Evolutionary conservation across 73 alveolate species (phyloP).

Genomic region (Tetrahymena malaccensis): DNA sequence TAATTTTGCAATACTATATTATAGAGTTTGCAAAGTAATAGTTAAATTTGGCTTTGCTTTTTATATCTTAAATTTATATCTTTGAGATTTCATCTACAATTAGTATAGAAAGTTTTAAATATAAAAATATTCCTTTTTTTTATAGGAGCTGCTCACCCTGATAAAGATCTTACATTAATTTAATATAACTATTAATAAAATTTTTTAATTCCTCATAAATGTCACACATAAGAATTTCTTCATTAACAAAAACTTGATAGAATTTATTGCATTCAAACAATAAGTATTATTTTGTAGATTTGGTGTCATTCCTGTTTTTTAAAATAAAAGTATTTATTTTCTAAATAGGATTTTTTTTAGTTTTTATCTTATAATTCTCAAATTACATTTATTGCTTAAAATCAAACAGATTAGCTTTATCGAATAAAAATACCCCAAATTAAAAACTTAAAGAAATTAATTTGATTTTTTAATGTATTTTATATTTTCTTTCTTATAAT

Average conservation of each 20-base stretch:
- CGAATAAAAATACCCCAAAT: background rate
- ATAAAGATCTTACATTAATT: background rate
- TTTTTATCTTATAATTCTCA: no score
- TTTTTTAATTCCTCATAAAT: background rate
- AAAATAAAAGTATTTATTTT: background rate
- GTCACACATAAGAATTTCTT: background rate
- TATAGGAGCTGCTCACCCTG: background rate
- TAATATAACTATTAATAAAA: background rate
- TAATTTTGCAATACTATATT: background rate
- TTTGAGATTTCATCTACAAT: background rate
- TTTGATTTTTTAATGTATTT: background rate
- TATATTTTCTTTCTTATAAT: no score
- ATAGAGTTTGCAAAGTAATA: background rate
- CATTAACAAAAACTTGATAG: background rate
- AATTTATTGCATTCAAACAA: background rate
- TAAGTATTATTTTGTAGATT: background rate
- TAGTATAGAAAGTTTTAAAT: background rate
- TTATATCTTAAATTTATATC: background rate
- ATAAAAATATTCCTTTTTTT: background rate
- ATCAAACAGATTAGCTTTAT: background rate
- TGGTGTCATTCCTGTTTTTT: background rate
- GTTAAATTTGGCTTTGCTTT: background rate
- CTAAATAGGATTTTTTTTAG: no score
- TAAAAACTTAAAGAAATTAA: background rate
- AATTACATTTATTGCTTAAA: no score